Percentiles rank a stretch among this genome's conserved stretches.
phyloP scores from a whole-genome alignment of 495 filamentous ascomycete genomes.

The Hypoxylon fragiforme region DNA sequence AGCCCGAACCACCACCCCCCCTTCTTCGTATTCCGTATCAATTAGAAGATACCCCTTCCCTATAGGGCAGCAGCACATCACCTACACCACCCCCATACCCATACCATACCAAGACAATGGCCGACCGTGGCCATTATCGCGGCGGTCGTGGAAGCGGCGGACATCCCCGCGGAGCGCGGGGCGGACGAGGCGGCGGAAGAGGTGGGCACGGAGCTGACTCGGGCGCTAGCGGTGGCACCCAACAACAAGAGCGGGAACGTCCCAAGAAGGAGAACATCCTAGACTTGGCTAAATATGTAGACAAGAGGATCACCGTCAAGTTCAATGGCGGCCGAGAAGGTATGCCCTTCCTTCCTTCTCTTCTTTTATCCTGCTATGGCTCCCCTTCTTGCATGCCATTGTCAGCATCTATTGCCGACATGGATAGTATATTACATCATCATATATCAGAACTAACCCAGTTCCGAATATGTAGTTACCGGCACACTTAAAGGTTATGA shows the following conservation, averaged over 20 bases:
- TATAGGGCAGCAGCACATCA: not conserved
- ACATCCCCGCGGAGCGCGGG: conserved; percentile 44
- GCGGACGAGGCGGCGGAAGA: conserved; percentile 52
- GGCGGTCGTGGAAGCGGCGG: conserved; percentile 47
- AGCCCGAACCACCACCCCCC: conserved; percentile 10
- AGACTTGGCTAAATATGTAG: conserved; percentile 92
- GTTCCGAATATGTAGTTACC: conserved; percentile 59
- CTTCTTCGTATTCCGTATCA: not conserved
- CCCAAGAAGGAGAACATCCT: conserved; percentile 99
- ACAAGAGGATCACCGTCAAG: conserved; percentile 91
- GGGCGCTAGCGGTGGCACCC: conserved; percentile 38
- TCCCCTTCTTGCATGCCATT: not conserved
- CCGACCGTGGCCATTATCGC: conserved; percentile 60
- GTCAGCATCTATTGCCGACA: not conserved
- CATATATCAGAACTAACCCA: not conserved
- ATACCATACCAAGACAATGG: conserved; percentile 50
- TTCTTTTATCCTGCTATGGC: not conserved
- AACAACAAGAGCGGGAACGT: conserved; percentile 63
- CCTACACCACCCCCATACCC: conserved; percentile 14
- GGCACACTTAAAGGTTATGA: conserved; percentile 94
- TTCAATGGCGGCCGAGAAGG: conserved; percentile 95
- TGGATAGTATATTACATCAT: not conserved
- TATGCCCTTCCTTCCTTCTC: conserved; percentile 41
- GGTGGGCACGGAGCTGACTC: conserved; percentile 40
- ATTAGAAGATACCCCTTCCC: not conserved